Evolutionary conservation across 192 early-diverging fungal species (phyloP), one percentile per base, ranked within the genome.

Genomic region (Coemansia sp.): DNA sequence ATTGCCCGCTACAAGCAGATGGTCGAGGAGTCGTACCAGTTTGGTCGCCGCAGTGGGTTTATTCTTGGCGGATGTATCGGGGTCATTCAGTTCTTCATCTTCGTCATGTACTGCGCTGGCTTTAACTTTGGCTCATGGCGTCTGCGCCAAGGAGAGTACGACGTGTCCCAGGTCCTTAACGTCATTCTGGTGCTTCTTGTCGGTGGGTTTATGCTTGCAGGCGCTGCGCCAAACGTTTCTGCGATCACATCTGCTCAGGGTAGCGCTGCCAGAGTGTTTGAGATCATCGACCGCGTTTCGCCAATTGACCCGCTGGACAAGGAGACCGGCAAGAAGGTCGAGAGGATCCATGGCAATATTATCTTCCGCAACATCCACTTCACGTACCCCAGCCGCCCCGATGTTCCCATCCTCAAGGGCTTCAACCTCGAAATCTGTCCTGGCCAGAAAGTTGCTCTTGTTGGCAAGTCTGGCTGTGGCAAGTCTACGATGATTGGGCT

Each of bases 151-250:
- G 67, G 65, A 34, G 53, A 74, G 2, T 81, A 85, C 68, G n/a
- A 31, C 11, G 48, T 71, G 6, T 76, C 76, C 9, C 61, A 86
- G 52, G 86, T 95, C 29, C 64, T 94, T 23, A 89, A 85, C 55
- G 89, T 92, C 25, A 94, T 97, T 54, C 86, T 95, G 58, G 85
- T 89, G 23, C 83, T 97, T 68, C 80, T 95, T 17, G 88, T 96
- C 52, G 94, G 95, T 55, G 74, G 87, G 3, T 86, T 91, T 34
- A 76, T 86, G 8, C 78, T 96, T 48, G 84, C 84, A 14, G 78
- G 86, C 20, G 63, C 87, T 1, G 84, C 87, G 17, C 87, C 91
- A 19, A 87, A 92, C 54, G 50, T 95, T 0, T 79, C 86, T 30
- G 85, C 86, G n/a, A 79, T 97, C n/a, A 82, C 84, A 11, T 86